phyloP scores from a whole-genome alignment of 352 stramenopile genomes.

The Phytophthora colocasiae region DNA sequence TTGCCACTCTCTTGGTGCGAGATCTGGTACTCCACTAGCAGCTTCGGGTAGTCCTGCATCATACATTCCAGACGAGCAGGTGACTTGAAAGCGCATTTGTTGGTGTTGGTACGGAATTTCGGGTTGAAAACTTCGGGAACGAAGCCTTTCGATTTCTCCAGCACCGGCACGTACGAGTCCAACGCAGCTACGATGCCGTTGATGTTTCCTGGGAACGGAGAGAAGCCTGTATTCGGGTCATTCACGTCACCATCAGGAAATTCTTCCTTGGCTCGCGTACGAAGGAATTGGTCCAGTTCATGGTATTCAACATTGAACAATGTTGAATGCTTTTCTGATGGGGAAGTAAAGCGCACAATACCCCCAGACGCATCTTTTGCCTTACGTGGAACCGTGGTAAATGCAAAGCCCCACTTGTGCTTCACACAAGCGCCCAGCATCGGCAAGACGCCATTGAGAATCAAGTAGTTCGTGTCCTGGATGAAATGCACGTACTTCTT shows the following conservation, averaged over 20 bases:
- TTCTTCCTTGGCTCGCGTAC: slow-evolving; percentile 41
- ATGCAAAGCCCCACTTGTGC: slow-evolving; percentile 93
- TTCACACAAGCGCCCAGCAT: slow-evolving; percentile 89
- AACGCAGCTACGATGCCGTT: slow-evolving; percentile 72
- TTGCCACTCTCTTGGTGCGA: slow-evolving; percentile 22
- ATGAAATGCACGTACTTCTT: slow-evolving; percentile 96
- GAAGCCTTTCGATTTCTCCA: slow-evolving; percentile 55
- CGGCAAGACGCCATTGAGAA: slow-evolving; percentile 92
- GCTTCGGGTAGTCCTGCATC: slow-evolving; percentile 83
- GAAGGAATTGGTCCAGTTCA: slow-evolving; percentile 75
- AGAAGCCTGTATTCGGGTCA: slow-evolving; percentile 59
- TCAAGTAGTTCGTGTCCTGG: slow-evolving; percentile 96
- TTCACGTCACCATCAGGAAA: slow-evolving; percentile 74
- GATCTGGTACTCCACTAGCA: slow-evolving; percentile 50
- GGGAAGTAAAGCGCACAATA: slow-evolving; percentile 62
- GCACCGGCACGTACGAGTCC: slow-evolving; percentile 54
- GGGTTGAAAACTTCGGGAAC: slow-evolving; percentile 82
- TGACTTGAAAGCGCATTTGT: slow-evolving; percentile 60
- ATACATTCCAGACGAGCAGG: slow-evolving; percentile 79
- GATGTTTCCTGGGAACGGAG: slow-evolving; percentile 77
- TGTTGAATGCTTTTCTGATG: slow-evolving; percentile 33
- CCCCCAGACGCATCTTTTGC: slow-evolving; percentile 91
- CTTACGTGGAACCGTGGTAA: slow-evolving; percentile 93
- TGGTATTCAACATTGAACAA: slow-evolving; percentile 85
- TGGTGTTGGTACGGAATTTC: slow-evolving; percentile 48